phyloP scores from a whole-genome alignment of 768 basidiomycete species.

The Pseudohyphozyma bogoriensis region DNA sequence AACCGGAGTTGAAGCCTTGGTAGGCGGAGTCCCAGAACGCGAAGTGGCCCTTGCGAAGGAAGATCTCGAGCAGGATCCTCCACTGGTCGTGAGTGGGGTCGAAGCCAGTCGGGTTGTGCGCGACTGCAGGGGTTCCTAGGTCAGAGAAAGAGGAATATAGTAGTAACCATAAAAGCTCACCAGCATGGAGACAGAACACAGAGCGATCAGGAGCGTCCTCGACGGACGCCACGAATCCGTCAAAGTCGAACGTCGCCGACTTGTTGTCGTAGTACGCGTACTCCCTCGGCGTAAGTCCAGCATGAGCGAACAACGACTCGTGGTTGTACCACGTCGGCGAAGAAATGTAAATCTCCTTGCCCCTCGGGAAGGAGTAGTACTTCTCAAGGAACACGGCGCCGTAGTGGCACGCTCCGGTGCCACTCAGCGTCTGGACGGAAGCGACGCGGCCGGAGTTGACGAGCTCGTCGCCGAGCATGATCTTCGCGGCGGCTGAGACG shows the following conservation, averaged over 20 bases:
- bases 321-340: constrained; percentile 91
- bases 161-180: no score
- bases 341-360: constrained; percentile 57
- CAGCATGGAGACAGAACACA: constrained; percentile 85
- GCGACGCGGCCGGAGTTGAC: neutral
- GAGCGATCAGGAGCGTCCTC: constrained; percentile 64
- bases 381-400: constrained; percentile 84
- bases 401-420: constrained; percentile 92
- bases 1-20: constrained; percentile 87
- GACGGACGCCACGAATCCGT: constrained; percentile 48
- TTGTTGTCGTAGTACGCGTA: constrained; percentile 78
- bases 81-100: constrained; percentile 91
- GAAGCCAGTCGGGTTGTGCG: constrained; percentile 90
- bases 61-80: constrained; percentile 74
- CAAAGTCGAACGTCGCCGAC: constrained; percentile 82
- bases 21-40: constrained; percentile 94
- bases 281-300: constrained; percentile 68
- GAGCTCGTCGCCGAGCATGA: constrained; percentile 73
- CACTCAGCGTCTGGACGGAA: constrained; percentile 82
- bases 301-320: constrained; percentile 76
- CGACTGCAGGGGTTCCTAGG: no score
- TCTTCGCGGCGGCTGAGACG: constrained; percentile 71
- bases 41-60: constrained; percentile 66
- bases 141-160: no score
- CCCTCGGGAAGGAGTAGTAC: constrained; percentile 55